Evolutionary conservation across 2,329 filamentous ascomycete species (phyloP).

Genomic region (Cladosporium cucumerinum): DNA sequence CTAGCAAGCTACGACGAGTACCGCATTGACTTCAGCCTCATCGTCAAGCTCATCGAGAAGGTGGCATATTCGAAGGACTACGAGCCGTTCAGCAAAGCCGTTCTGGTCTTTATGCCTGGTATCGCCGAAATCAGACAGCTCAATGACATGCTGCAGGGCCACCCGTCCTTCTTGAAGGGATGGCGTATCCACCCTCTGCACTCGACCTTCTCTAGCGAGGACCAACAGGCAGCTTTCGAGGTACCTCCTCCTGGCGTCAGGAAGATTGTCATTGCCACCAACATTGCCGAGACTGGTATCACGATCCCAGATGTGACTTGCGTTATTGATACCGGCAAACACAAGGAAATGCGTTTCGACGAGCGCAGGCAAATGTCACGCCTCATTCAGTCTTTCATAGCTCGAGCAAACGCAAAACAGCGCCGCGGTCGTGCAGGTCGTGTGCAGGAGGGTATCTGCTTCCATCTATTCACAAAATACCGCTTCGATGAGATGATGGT

Average conservation of each 20-base stretch:
- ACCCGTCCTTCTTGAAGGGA: constrained; percentile 68
- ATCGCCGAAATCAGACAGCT: constrained; percentile 69
- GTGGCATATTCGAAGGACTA: constrained; percentile 69
- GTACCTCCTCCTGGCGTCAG: constrained; percentile 76
- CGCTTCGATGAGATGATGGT: constrained; percentile 80
- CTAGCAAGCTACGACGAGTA: constrained; percentile 83
- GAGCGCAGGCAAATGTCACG: constrained; percentile 87
- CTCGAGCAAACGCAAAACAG: constrained; percentile 91
- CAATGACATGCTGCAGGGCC: constrained; percentile 77
- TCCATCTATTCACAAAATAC: constrained; percentile 89
- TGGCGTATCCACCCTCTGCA: constrained; percentile 91
- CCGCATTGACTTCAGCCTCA: constrained; percentile 82
- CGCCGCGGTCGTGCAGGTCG: constrained; percentile 88
- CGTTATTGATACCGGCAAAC: constrained; percentile 93
- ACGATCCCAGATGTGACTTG: constrained; percentile 98
- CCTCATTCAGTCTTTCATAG: constrained; percentile 92
- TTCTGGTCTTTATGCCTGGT: constrained; percentile 91
- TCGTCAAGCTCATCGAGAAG: constrained; percentile 72
- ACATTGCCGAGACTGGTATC: constrained; percentile 97
- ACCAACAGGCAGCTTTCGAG: constrained; percentile 90
- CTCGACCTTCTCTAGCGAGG: constrained; percentile 91
- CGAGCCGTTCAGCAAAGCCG: constrained; percentile 74
- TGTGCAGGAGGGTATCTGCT: constrained; percentile 92
- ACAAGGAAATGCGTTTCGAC: constrained; percentile 96
- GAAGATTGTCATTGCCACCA: constrained; percentile 95